Conservation (phyloP, 78 protist genomes). For the Chrysochromulina tobinii region DNA sequence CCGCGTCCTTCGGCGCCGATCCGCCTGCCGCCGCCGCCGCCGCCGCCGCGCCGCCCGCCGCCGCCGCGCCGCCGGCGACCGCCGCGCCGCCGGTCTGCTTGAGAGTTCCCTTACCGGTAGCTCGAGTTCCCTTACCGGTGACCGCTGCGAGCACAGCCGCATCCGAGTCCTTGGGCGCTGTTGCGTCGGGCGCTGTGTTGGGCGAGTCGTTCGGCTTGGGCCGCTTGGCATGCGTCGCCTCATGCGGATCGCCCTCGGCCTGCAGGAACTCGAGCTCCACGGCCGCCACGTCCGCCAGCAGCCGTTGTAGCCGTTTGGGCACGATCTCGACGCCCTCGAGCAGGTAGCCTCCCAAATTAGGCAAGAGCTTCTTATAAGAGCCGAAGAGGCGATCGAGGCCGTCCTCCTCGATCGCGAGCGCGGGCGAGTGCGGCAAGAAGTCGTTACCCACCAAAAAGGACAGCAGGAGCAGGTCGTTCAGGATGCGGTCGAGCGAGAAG, state of each 20-base stretch:
- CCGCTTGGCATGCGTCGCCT: background rate
- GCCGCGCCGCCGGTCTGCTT: no score
- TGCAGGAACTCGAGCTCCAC: background rate
- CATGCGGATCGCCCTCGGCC: background rate
- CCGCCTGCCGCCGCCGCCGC: background rate
- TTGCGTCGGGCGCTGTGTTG: background rate
- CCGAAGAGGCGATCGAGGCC: conserved; percentile 15
- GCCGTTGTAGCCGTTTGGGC: conserved; percentile 35
- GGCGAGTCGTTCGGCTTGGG: background rate
- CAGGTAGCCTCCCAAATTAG: background rate
- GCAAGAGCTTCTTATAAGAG: background rate
- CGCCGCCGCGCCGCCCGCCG: background rate
- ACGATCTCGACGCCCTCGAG: conserved; percentile 41
- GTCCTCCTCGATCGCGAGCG: conserved; percentile 67
- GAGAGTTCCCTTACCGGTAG: no score
- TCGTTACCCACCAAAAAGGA: conserved; percentile 94
- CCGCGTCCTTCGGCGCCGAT: background rate
- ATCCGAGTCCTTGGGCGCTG: background rate
- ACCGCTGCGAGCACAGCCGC: no score
- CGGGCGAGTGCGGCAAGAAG: conserved; percentile 88
- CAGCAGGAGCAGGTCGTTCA: conserved; percentile 83
- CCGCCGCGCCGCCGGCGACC: background rate
- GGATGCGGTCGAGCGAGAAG: conserved; percentile 50
- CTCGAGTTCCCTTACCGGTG: no score
- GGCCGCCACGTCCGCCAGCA: background rate